Percentiles rank a stretch among this genome's conserved stretches.
Conservation (phyloP, 257 asterid genomes). For the Buddleja alternifolia region DNA sequence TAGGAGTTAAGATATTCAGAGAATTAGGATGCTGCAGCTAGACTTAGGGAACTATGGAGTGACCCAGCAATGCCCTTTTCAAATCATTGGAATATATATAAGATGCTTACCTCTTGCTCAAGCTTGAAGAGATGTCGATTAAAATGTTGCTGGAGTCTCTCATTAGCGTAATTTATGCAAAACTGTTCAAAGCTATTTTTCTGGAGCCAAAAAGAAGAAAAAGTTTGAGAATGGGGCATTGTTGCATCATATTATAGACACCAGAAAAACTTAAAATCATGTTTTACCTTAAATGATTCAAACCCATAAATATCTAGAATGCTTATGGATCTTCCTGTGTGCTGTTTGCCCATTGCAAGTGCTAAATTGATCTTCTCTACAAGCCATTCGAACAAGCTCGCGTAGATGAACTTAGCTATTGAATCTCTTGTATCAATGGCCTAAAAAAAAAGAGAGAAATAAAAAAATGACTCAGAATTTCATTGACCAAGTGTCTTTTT, state of each 20-base stretch:
- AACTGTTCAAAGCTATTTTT: conserved; percentile 91
- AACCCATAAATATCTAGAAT: conserved; percentile 90
- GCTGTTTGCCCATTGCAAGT: conserved; percentile 61
- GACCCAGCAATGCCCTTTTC: conserved; percentile 11
- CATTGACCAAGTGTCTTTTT: neutral
- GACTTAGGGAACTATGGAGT: conserved; percentile 17
- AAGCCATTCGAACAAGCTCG: conserved; percentile 92
- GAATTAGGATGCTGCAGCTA: conserved; percentile 16
- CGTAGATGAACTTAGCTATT: conserved; percentile 80
- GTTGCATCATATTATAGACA: conserved; percentile 11
- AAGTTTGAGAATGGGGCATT: conserved; percentile 22
- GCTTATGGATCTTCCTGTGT: conserved; percentile 76
- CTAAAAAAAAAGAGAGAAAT: conserved; percentile 36
- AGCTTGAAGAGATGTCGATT: conserved; percentile 86
- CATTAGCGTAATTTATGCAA: conserved; percentile 92
- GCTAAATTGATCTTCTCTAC: conserved; percentile 72
- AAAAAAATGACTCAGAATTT: conserved; percentile 15
- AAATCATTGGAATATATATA: conserved; percentile 14
- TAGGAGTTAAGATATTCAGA: neutral
- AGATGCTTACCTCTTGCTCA: conserved; percentile 81
- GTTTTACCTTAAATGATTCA: conserved; percentile 77
- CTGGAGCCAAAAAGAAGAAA: conserved; percentile 42
- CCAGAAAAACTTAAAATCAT: neutral
- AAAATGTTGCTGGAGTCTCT: conserved; percentile 96
- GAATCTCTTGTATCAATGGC: conserved; percentile 89